Percentiles rank a stretch among this genome's conserved stretches.
These are phyloP conservation scores for Yamadazyma siamensis DNA, from an alignment of 1,139 yeast genomes.

Conservation along the genomic window DNA sequence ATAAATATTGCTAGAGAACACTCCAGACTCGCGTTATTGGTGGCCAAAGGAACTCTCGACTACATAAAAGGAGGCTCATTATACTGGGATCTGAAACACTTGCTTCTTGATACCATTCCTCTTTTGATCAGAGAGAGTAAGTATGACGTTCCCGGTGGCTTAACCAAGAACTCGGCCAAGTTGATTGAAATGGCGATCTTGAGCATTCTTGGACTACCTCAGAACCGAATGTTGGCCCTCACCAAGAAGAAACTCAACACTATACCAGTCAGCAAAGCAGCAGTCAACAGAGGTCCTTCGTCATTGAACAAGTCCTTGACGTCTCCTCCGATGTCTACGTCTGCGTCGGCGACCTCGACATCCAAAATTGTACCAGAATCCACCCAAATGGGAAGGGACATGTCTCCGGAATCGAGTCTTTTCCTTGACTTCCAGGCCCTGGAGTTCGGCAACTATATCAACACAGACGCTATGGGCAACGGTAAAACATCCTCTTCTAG, in stretches of 20 bases:
- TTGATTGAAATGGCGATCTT: slow-evolving; percentile 58
- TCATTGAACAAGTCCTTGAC: not conserved
- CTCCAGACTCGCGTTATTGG: slow-evolving; percentile 64
- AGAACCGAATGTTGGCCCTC: slow-evolving; percentile 12
- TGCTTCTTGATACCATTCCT: slow-evolving; percentile 47
- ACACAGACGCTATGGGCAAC: not conserved
- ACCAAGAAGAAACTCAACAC: slow-evolving; percentile 17
- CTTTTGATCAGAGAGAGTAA: slow-evolving; percentile 50
- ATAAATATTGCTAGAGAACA: slow-evolving; percentile 67
- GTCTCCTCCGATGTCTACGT: no score
- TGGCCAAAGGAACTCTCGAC: slow-evolving; percentile 77
- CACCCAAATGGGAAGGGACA: not conserved
- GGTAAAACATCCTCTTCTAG: not conserved
- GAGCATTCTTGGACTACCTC: slow-evolving; percentile 41
- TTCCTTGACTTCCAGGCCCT: not conserved
- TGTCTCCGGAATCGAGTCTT: not conserved
- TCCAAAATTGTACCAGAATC: not conserved
- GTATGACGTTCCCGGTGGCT: slow-evolving; percentile 55
- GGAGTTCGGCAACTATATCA: slow-evolving; percentile 1
- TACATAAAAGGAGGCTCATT: slow-evolving; percentile 82
- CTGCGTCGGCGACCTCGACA: not conserved
- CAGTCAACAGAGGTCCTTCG: slow-evolving; percentile 17
- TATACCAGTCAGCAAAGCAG: slow-evolving; percentile 23
- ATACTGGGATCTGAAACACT: slow-evolving; percentile 61
- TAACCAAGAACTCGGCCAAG: slow-evolving; percentile 54